Base-by-base conservation (phyloP, 352 stramenopile genomes). In the Phytopythium ostracodes region DNA sequence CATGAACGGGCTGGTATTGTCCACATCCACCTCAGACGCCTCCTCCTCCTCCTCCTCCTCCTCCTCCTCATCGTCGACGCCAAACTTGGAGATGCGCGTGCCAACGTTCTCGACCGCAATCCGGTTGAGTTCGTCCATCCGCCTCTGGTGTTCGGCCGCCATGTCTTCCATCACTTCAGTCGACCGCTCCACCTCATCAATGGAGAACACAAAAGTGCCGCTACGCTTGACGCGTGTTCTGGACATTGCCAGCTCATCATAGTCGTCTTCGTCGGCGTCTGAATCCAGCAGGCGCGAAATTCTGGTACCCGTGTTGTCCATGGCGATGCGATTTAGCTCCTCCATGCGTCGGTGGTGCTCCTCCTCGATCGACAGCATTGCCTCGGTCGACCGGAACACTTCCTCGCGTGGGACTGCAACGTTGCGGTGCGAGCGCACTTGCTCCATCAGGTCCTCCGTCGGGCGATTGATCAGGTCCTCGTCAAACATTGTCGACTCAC, bases 291-390 rank as follows among this genome's bases (percentile, higher is more conserved):
- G 65, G 22, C 57, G 82, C 1, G 76, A 88, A 22, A 80, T 66
- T 4, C 78, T 75, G 24, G 76, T 69, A 22, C 77, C 77, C 18
- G 69, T 71, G 56, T 77, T 72, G 54, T 81, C 68, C 44, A 79
- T 49, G 12, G 68, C 68, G 33, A 75, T 73, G 22, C 77, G 65
- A n/a, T 81, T 82, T n/a, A 89, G 71, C 60, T 89, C 77, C 12
- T 71, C 74, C 80, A 89, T 89, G n/a, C 80, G 76, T n/a, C 64
- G 72, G 22, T 60, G 63, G 56, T 89, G 80, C 56, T 88, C 74
- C 53, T 77, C 72, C 60, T 82, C 68, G 18, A 80, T 70, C 57
- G 70, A 72, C 22, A 66, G 68, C 59, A 89, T 64, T 25, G 81
- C 70, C 50, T 85, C 75, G 1, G 76, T 85, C 5, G 50, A 64